Evolutionary conservation across 2,329 filamentous ascomycete genomes (phyloP).

Genomic region (Coccinonectria pachysandricola): DNA sequence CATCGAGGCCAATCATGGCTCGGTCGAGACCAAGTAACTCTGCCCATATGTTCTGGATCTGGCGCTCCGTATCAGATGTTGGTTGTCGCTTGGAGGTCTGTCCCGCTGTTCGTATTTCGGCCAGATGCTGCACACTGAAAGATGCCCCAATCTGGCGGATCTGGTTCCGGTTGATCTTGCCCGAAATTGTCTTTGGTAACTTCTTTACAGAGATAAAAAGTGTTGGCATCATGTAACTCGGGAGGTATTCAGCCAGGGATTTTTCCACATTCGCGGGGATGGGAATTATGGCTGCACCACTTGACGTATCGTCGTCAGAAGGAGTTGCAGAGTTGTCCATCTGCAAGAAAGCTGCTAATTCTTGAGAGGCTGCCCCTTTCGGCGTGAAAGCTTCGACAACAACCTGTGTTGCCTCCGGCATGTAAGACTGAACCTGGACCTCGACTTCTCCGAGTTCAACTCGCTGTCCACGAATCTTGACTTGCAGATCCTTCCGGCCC

Average conservation of each 20-base stretch:
- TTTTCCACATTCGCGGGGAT: not conserved
- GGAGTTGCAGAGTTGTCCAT: not conserved
- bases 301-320: not conserved
- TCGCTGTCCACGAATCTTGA: conserved; percentile 45
- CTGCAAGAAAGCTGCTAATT: conserved; percentile 1
- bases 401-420: not conserved
- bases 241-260: conserved; percentile 3
- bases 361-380: not conserved
- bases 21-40: not conserved
- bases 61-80: conserved; percentile 14
- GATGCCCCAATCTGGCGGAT: conserved; percentile 3
- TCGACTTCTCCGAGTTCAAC: conserved; percentile 29
- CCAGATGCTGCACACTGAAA: conserved; percentile 3
- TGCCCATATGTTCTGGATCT: conserved; percentile 1
- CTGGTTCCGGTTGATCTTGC: conserved; percentile 9
- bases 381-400: conserved; percentile 2
- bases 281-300: too few species aligned
- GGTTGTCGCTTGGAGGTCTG: conserved; percentile 21
- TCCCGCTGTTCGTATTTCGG: conserved; percentile 22
- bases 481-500: conserved; percentile 42
- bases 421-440: conserved; percentile 2
- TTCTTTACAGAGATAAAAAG: conserved; percentile 6
- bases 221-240: conserved; percentile 10
- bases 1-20: conserved; percentile 1
- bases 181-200: conserved; percentile 8